phyloP scores from a whole-genome alignment of 495 filamentous ascomycete genomes.

The Durotheca rogersii region DNA sequence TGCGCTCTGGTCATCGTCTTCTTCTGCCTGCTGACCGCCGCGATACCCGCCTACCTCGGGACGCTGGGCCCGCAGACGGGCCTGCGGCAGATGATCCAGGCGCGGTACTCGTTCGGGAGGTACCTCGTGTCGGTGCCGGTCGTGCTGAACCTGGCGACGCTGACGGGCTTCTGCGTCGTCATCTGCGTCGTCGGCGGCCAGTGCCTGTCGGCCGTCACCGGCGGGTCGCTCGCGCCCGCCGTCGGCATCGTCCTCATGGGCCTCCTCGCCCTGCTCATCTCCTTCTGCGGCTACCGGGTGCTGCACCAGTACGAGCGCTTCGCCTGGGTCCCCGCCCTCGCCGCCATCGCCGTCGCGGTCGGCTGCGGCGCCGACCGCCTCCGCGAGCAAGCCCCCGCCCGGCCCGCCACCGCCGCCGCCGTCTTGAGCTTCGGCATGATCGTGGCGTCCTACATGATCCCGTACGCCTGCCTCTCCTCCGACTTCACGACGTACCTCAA shows the following conservation, averaged over 20 bases:
- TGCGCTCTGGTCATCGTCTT: slow-evolving; percentile 54
- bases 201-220: slow-evolving; percentile 53
- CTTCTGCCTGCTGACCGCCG: slow-evolving; percentile 52
- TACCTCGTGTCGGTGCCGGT: slow-evolving; percentile 48
- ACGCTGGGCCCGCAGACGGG: slow-evolving; percentile 54
- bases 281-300: slow-evolving; percentile 58
- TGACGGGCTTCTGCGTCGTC: slow-evolving; percentile 51
- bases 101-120: slow-evolving; percentile 54
- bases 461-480: slow-evolving; percentile 46
- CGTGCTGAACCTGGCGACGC: slow-evolving; percentile 51
- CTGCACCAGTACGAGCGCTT: slow-evolving; percentile 63
- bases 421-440: slow-evolving; percentile 47
- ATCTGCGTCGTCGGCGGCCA: slow-evolving; percentile 50
- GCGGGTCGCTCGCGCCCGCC: slow-evolving; percentile 46
- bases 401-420: slow-evolving; percentile 29
- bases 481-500: slow-evolving; percentile 53
- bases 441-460: slow-evolving; percentile 49
- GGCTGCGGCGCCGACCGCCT: slow-evolving; percentile 43
- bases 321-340: slow-evolving; percentile 58
- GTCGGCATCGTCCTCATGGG: slow-evolving; percentile 56
- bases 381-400: slow-evolving; percentile 32
- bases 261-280: slow-evolving; percentile 55
- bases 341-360: slow-evolving; percentile 51
- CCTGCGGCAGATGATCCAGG: slow-evolving; percentile 58
- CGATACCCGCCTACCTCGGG: slow-evolving; percentile 52